Percentiles rank a stretch among this genome's conserved stretches.
Conservation (phyloP, 768 basidiomycete genomes). For the Termitomyces sp. region DNA sequence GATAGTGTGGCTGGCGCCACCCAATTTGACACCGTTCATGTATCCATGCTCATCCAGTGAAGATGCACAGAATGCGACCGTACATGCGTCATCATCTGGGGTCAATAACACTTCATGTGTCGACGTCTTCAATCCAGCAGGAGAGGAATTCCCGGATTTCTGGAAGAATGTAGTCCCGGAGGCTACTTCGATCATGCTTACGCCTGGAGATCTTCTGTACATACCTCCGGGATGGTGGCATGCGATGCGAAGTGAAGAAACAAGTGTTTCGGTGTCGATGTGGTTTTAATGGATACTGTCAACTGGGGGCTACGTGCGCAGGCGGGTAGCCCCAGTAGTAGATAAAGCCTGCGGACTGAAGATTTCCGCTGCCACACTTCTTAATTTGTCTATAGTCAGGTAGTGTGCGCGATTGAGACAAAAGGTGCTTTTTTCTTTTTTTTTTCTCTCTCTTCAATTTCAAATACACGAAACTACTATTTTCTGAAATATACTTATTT, state of each 20-base stretch:
- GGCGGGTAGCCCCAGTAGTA: no score
- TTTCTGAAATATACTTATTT: neutral
- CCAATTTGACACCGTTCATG: conserved; percentile 54
- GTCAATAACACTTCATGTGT: conserved; percentile 80
- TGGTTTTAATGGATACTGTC: conserved; percentile 60
- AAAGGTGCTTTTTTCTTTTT: no score
- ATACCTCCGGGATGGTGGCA: conserved; percentile 97
- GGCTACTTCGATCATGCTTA: conserved; percentile 60
- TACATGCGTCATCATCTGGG: conserved; percentile 38
- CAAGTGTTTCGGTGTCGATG: conserved; percentile 86
- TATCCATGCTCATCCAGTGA: conserved; percentile 41
- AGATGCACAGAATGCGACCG: conserved; percentile 31
- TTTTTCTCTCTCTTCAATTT: no score
- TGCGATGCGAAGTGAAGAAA: conserved; percentile 78
- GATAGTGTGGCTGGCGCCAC: conserved; percentile 89
- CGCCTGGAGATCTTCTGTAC: conserved; percentile 83
- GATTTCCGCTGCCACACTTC: no score
- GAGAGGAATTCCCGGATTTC: conserved; percentile 47
- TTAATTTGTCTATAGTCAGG: no score
- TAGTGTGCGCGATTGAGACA: no score
- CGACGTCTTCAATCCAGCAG: conserved; percentile 61
- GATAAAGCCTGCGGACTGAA: no score
- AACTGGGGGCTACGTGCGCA: no score
- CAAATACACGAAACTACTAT: no score
- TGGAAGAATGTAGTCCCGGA: conserved; percentile 50